Evolutionary conservation across 2,329 filamentous ascomycete species (phyloP), one percentile per base, ranked within the genome.

Genomic region (Conoideocrella luteorostrata): DNA sequence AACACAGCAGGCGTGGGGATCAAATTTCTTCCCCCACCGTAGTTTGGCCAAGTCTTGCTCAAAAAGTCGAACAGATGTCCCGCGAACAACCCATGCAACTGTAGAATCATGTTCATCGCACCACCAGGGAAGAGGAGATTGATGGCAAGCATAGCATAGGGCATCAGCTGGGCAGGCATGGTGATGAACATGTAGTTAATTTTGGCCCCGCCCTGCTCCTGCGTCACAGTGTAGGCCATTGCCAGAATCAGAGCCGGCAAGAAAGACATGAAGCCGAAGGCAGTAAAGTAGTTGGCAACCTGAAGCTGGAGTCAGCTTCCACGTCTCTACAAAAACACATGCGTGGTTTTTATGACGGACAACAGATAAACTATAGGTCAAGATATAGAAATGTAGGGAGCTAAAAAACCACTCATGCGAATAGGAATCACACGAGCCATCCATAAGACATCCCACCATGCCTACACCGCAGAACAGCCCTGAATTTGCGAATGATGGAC

Each of bases 31-130:
- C 93, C 93, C 44, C 87, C 86, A 24, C 89, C 91, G 59, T 93
- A 93, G 44, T 86, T 80, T 5, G 93, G 93, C 73, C 89, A 97
- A 33, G 96, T 75, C 39, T 87, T 78, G 2, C 86, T 88, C 39
- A 96, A 64, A 59, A 97, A 98, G 61, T 97, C 87, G 65, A 88
- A 95, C 17, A 93, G 58, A 62, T 98, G 93, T 4, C 90, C 90
- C 11, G 90, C 87, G 34, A 95, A 51, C 10, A 98, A 72, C n/a
- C 93, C 93, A 26, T 79, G 86, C 4, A 80, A 63, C 57, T 94
- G 82, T 4, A 82, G 56, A 44, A 86, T 59, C 10, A 86, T 75
- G 15, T 66, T 66, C 3, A 63, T 52, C 28, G 73, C 72, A 10
- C 83, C 82, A 5, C 67, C 72, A 1, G 55, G 59, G 59, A 86